Conservation (phyloP, 495 filamentous ascomycete genomes). For the Staphylotrichum longicolle region DNA sequence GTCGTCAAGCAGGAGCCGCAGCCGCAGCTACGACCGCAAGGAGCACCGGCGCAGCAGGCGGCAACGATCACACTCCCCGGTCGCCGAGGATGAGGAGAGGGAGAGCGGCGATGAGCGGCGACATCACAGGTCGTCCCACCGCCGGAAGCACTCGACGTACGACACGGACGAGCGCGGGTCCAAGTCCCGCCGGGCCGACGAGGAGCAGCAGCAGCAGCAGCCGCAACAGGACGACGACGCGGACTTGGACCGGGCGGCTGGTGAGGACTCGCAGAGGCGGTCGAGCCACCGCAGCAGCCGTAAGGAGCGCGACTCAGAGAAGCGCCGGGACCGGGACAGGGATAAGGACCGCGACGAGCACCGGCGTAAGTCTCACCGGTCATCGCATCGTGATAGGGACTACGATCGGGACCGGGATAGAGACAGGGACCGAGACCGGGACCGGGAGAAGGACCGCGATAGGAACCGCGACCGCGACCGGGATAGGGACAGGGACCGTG, state of each 20-base stretch:
- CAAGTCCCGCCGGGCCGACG: constrained; percentile 29
- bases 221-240: constrained; percentile 45
- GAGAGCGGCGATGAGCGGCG: constrained; percentile 45
- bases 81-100: constrained; percentile 45
- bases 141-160: constrained; percentile 42
- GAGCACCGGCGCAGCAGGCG: constrained; percentile 52
- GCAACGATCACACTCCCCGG: constrained; percentile 53
- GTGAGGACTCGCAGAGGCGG: constrained; percentile 44
- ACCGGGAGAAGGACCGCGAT: constrained; percentile 48
- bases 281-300: constrained; percentile 53
- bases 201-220: constrained; percentile 6
- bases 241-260: constrained; percentile 50
- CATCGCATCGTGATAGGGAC: constrained; percentile 33
- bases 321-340: constrained; percentile 47
- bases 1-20: constrained; percentile 32
- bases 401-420: constrained; percentile 40
- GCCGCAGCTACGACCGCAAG: constrained; percentile 49
- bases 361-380: constrained; percentile 28
- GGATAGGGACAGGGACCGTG: constrained; percentile 32
- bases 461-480: constrained; percentile 45
- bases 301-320: constrained; percentile 43
- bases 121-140: constrained; percentile 48
- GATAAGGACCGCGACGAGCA: constrained; percentile 37
- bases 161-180: constrained; percentile 37
- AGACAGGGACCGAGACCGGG: constrained; percentile 41